Conservation (phyloP, 305 asterid genomes). For the Plantago lanceolata region DNA sequence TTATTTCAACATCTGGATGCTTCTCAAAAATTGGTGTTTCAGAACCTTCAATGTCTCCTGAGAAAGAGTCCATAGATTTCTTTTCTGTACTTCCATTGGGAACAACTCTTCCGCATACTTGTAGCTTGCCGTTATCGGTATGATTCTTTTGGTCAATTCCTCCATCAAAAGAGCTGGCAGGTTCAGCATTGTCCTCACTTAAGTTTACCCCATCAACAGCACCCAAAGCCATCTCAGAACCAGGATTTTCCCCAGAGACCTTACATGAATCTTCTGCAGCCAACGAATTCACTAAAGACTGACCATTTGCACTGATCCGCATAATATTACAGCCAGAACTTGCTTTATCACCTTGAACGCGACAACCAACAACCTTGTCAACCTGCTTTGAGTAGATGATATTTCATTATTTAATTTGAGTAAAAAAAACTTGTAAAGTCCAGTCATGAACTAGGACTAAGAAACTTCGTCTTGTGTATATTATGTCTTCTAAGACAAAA, state of each 20-base stretch:
- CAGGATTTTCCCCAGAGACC: constrained; percentile 32
- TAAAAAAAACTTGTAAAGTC: constrained; percentile 8
- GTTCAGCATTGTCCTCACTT: constrained; percentile 37
- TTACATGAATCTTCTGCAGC: constrained; percentile 37
- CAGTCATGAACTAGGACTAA: constrained; percentile 11
- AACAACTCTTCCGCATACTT: constrained; percentile 54
- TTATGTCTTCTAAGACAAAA: constrained; percentile 17
- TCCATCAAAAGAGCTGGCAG: constrained; percentile 40
- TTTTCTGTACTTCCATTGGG: constrained; percentile 48
- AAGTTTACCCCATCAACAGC: constrained; percentile 31
- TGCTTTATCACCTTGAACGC: constrained; percentile 33
- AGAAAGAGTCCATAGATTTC: constrained; percentile 23
- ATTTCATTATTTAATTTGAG: constrained; percentile 10
- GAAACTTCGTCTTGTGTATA: constrained; percentile 17
- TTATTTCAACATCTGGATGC: constrained; percentile 27
- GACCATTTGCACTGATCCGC: constrained; percentile 31
- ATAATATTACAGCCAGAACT: constrained; percentile 23
- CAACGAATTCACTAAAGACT: constrained; percentile 30
- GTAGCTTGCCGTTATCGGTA: constrained; percentile 38
- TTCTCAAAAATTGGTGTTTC: constrained; percentile 25
- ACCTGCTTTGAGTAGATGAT: constrained; percentile 31
- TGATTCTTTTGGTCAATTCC: constrained; percentile 33
- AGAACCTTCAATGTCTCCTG: constrained; percentile 23
- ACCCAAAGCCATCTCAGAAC: constrained; percentile 36
- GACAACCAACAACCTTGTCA: constrained; percentile 47